Conservation (phyloP, 768 basidiomycete species). For the Pisolithus tinctorius region DNA sequence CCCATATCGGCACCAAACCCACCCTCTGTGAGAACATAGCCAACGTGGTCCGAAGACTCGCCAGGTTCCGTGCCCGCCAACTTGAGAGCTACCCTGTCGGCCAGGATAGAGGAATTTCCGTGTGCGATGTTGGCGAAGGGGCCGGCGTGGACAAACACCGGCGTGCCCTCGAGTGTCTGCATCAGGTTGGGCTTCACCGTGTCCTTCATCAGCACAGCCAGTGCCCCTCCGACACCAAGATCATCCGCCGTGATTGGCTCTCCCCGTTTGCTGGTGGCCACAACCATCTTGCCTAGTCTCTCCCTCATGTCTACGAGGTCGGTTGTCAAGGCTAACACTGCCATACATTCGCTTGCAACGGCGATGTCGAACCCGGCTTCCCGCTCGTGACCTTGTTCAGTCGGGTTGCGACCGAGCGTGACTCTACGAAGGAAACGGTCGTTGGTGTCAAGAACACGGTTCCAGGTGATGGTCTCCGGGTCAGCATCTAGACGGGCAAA, state of each 20-base stretch:
- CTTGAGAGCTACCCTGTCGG: conserved; percentile 95
- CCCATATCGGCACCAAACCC: conserved; percentile 99
- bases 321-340: conserved; percentile 88
- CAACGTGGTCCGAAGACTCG: conserved; percentile 70
- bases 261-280: conserved; percentile 86
- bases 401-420: conserved; percentile 83
- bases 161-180: conserved; percentile 98
- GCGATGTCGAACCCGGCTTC: conserved; percentile 94
- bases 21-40: conserved; percentile 96
- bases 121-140: conserved; percentile 99
- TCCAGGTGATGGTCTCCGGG: conserved; percentile 90
- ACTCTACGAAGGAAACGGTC: conserved; percentile 95
- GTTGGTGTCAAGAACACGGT: conserved; percentile 94
- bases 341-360: conserved; percentile 98
- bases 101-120: conserved; percentile 96
- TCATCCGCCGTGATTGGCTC: conserved; percentile 95
- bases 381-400: conserved; percentile 85
- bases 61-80: conserved; percentile 93
- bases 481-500: conserved; percentile 94
- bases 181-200: conserved; percentile 99
- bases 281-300: conserved; percentile 93
- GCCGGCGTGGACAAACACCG: conserved; percentile 97
- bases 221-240: conserved; percentile 88
- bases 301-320: conserved; percentile 87
- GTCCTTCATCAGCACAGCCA: conserved; percentile 97